Evolutionary conservation across 2,329 filamentous ascomycete genomes (phyloP), one percentile per base, ranked within the genome.

Genomic region (Curvularia lunata): DNA sequence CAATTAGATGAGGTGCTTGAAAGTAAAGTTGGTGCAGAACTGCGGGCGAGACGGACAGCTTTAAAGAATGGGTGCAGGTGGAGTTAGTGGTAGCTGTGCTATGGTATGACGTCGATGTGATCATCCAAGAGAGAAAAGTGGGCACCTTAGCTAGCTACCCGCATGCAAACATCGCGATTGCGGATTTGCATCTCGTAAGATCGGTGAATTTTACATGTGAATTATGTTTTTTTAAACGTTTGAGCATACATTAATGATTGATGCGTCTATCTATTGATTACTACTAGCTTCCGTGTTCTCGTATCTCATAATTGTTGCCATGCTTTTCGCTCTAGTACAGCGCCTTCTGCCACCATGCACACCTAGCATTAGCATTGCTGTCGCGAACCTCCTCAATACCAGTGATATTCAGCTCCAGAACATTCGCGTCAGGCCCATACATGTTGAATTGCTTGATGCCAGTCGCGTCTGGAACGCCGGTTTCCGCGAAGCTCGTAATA

Each of bases 311-410:
- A 37, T n/a, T 4, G 23, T 8, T 13, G n/a, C 18, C 48, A 37
- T 37, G 5, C 42, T 48, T 40, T 48, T 52, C 12, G 41, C n/a
- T 50, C 67, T 54, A 70, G 58, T 77, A 82, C 54, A 81, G 62
- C 28, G 73, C 80, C 68, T 81, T 78, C 73, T 85, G 82, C 84
- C 83, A 86, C 76, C 78, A 85, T 52, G 73, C 71, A 70, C 84
- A 86, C 62, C 84, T 75, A 41, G 66, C 65, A 63, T 82, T 83
- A 9, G 77, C 78, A 54, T 80, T 78, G 10, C 75, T 73, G 70
- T 86, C 84, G 57, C 60, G 74, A 37, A 75, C 68, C 56, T 78
- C 69, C 25, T 68, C 73, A 32, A 83, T 81, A 9, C 74, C 74
- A 1, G 73, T 74, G 9, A 77, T 70, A 37, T 78, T 79, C 37